These are phyloP conservation scores for Saccharomyces hybrid DNA, from an alignment of 1,139 yeast genomes.

Conservation along the genomic window DNA sequence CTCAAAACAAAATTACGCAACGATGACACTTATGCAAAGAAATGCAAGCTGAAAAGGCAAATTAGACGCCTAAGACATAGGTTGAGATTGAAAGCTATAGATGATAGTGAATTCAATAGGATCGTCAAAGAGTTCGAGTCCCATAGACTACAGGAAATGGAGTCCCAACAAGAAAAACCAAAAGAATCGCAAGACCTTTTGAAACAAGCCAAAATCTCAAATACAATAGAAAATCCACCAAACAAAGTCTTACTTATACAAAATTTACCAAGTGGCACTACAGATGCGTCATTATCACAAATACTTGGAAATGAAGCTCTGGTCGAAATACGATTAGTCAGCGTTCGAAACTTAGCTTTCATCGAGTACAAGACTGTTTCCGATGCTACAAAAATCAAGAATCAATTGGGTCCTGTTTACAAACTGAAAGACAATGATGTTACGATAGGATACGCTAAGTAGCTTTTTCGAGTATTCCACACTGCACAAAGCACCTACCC, in stretches of 20 bases:
- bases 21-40: conserved; percentile 12
- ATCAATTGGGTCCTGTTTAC: conserved; percentile 33
- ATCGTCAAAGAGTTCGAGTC: conserved; percentile 8
- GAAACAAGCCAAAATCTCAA: conserved; percentile 30
- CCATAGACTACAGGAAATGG: background rate
- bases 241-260: conserved; percentile 65
- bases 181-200: conserved; percentile 23
- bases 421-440: background rate
- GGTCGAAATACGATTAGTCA: conserved; percentile 56
- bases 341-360: conserved; percentile 64
- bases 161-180: conserved; percentile 15
- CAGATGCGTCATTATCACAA: conserved; percentile 34
- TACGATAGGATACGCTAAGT: conserved; percentile 2
- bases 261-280: conserved; percentile 43
- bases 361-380: conserved; percentile 61
- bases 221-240: conserved; percentile 41
- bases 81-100: conserved; percentile 17
- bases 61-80: conserved; percentile 20
- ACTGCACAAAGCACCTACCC: too few relatives aligned
- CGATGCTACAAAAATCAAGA: conserved; percentile 41
- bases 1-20: conserved; percentile 11
- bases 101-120: conserved; percentile 11
- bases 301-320: conserved; percentile 45
- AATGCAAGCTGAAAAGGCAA: conserved; percentile 20
- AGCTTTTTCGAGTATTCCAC: background rate